Base-by-base conservation (phyloP, 768 basidiomycete species). In the Leucosporidium creatinivorum region DNA sequence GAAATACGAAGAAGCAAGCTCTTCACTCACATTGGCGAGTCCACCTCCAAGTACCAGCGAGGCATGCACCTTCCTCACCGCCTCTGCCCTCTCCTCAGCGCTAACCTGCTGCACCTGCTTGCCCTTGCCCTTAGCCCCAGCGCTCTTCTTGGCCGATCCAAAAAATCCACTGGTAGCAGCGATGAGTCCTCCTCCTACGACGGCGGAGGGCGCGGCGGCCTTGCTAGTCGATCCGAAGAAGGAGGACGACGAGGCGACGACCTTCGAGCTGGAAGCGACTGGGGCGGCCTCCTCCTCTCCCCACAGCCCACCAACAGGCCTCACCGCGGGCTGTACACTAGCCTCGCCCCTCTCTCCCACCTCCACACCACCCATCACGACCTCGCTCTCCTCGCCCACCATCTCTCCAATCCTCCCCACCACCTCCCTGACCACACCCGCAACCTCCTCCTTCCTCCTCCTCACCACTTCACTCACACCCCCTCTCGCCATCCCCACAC, bases 391-490 rank as follows among this genome's bases (percentile, higher is more conserved):
- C 36, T 26, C 39, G 9, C 9, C 21, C 44, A 17, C n/a, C 19
- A 15, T 25, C 47, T 19, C 54, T 13, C 59, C 5, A 9, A 51
- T 31, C 44, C 36, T 23, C 72, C 80, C 80, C 25, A 85, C 76
- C 15, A 83, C 82, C 17, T 79, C 80, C 61, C 81, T 82, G 31
- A 93, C 25, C 1, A 72, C 2, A 13, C 18, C 8, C 28, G 60
- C 62, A 18, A 72, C 25, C 26, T 72, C 67, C 21, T 61, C 65
- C 57, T 72, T 72, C 30, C 62, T 52, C 62, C 33, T 48, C 50
- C 70, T 61, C 25, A 65, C 65, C 7, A 72, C 39, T 33, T 72
- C 70, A 44, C 70, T 66, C 10, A 69, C 67, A 1, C 65, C 65
- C 2, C 70, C 70, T 39, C 63, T 36, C 7, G 61, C 51, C 6